phyloP scores from a whole-genome alignment of 1,284 basidiomycete species.

The Phylloporus sp. region DNA sequence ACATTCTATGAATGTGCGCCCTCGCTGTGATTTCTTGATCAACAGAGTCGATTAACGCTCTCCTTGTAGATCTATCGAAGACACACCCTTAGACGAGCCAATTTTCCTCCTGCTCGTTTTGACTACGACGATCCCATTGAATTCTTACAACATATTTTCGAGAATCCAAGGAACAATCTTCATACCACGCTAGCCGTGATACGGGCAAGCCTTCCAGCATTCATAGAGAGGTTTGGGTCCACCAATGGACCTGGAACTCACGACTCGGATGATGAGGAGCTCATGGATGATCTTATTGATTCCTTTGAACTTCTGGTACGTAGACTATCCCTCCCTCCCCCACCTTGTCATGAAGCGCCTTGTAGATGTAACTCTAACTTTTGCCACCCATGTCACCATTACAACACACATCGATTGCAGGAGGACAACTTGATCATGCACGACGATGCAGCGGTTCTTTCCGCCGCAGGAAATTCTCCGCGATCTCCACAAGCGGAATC shows the following conservation, averaged over 20 bases:
- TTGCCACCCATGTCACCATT: slow-evolving; percentile 24
- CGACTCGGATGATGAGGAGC: slow-evolving; percentile 22
- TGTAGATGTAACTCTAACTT: slow-evolving; percentile 44
- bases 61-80: slow-evolving; percentile 36
- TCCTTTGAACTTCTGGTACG: slow-evolving; percentile 35
- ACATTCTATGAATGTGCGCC: slow-evolving; percentile 56
- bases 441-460: slow-evolving; percentile 10
- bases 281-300: slow-evolving; percentile 15
- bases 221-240: slow-evolving; percentile 31
- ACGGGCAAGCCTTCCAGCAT: slow-evolving; percentile 40
- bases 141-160: slow-evolving; percentile 37
- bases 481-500: slow-evolving; percentile 12
- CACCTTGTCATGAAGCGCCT: slow-evolving; percentile 34
- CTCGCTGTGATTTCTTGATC: neutral
- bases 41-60: slow-evolving; percentile 1
- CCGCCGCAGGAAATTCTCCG: slow-evolving; percentile 6
- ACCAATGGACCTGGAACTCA: slow-evolving; percentile 16
- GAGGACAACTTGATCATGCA: slow-evolving; percentile 16
- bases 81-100: slow-evolving; percentile 29
- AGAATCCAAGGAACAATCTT: slow-evolving; percentile 40
- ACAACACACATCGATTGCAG: slow-evolving; percentile 24
- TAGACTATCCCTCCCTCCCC: slow-evolving; percentile 25
- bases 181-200: slow-evolving; percentile 42
- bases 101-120: slow-evolving; percentile 25
- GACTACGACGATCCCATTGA: slow-evolving; percentile 39